These are phyloP conservation scores for Lophium mytilinum DNA, from an alignment of 495 filamentous ascomycete genomes.

Conservation along the genomic window DNA sequence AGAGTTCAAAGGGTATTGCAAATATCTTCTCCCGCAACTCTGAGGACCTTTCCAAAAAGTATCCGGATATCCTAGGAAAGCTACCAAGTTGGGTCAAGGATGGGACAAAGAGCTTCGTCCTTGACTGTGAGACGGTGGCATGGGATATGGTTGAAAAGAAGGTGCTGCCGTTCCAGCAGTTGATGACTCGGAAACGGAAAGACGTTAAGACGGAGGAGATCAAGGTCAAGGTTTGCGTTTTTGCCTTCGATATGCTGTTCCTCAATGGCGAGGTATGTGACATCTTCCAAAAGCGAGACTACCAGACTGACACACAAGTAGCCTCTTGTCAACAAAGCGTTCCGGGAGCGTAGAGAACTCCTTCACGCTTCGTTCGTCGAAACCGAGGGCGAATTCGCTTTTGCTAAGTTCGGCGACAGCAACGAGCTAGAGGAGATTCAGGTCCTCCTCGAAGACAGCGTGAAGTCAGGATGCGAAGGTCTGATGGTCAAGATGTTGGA, in stretches of 20 bases:
- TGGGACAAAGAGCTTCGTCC: slow-evolving; percentile 84
- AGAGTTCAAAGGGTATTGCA: slow-evolving; percentile 55
- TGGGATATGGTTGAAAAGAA: slow-evolving; percentile 93
- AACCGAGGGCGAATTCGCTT: slow-evolving; percentile 83
- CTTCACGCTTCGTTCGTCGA: slow-evolving; percentile 65
- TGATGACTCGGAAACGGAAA: slow-evolving; percentile 96
- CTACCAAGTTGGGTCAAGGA: slow-evolving; percentile 81
- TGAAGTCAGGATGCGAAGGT: slow-evolving; percentile 92
- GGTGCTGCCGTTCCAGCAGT: slow-evolving; percentile 89
- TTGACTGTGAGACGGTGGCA: slow-evolving; percentile 97
- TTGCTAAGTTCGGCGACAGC: slow-evolving; percentile 82
- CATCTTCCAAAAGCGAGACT: background rate
- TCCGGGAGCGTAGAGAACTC: slow-evolving; percentile 75
- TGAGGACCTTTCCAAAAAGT: slow-evolving; percentile 93
- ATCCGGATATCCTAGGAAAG: slow-evolving; percentile 87
- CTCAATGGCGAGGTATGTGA: slow-evolving; percentile 73
- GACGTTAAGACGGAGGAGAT: slow-evolving; percentile 97
- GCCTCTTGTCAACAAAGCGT: slow-evolving; percentile 74
- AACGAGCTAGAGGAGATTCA: slow-evolving; percentile 89
- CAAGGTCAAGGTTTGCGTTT: slow-evolving; percentile 95
- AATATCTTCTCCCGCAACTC: slow-evolving; percentile 96
- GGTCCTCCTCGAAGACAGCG: slow-evolving; percentile 78
- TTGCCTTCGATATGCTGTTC: slow-evolving; percentile 91
- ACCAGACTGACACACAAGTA: slow-evolving; percentile 21
- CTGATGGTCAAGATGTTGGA: slow-evolving; percentile 99